phyloP scores from a whole-genome alignment of 2,329 filamentous ascomycete genomes.

The Xylaria sp. region DNA sequence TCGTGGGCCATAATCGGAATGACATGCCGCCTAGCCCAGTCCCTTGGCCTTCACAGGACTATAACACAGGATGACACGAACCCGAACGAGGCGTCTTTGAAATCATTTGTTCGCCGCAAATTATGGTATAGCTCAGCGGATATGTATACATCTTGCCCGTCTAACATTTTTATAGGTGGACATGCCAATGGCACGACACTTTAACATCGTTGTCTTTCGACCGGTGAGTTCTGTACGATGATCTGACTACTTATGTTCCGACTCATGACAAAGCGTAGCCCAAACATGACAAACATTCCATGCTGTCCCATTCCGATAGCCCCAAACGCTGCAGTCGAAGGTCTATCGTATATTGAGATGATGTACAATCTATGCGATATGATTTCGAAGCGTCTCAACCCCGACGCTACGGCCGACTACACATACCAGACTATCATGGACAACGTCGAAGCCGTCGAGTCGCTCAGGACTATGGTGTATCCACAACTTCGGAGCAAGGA shows the following conservation, averaged over 20 bases:
- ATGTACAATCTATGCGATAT: constrained; percentile 74
- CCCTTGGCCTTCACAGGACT: constrained; percentile 68
- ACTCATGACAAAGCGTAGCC: constrained; percentile 51
- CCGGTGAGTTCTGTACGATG: constrained; percentile 55
- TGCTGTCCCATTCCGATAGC: constrained; percentile 65
- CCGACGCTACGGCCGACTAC: constrained; percentile 62
- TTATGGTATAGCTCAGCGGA: constrained; percentile 59
- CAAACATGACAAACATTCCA: constrained; percentile 71
- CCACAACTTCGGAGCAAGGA: constrained; percentile 69
- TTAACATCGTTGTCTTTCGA: constrained; percentile 74
- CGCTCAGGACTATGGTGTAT: constrained; percentile 60
- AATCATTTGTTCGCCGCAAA: constrained; percentile 65
- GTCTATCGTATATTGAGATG: constrained; percentile 70
- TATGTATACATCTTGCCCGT: not conserved
- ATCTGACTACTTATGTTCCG: not conserved
- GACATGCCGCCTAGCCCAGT: constrained; percentile 73
- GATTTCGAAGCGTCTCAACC: constrained; percentile 67
- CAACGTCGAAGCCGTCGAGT: constrained; percentile 66
- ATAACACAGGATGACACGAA: constrained; percentile 59
- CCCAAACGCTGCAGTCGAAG: constrained; percentile 56
- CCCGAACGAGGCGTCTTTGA: constrained; percentile 59
- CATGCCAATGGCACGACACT: constrained; percentile 74
- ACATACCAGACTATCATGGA: constrained; percentile 67
- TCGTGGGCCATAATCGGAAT: constrained; percentile 74
- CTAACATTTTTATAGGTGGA: constrained; percentile 58